Conservation (phyloP, 1,284 basidiomycete species). For the Ceraceosorus bombacis region DNA sequence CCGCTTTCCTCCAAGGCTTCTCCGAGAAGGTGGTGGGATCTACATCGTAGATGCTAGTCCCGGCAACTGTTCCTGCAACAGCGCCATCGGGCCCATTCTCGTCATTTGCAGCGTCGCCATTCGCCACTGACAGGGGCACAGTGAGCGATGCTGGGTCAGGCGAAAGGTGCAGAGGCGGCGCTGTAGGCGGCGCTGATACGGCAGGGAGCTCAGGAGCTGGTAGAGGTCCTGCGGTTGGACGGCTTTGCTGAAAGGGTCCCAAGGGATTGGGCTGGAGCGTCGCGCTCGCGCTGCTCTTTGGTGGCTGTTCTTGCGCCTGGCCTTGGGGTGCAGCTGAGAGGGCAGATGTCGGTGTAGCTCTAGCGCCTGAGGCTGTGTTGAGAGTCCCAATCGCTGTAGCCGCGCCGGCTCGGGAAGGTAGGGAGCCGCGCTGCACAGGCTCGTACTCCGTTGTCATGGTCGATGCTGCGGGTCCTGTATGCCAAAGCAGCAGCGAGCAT, state of each 20-base stretch:
- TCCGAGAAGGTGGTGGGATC: slow-evolving; percentile 68
- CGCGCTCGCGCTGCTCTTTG: neutral
- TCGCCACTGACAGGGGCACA: slow-evolving; percentile 54
- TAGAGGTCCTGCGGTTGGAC: too few species aligned
- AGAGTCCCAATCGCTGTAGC: neutral
- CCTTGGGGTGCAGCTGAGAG: neutral
- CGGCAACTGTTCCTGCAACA: slow-evolving; percentile 53
- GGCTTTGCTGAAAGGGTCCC: neutral
- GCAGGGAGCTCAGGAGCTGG: neutral
- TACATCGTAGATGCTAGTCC: slow-evolving; percentile 77
- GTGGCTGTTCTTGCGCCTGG: neutral
- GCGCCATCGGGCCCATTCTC: neutral
- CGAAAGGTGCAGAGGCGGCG: slow-evolving; percentile 26
- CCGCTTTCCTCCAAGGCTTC: slow-evolving; percentile 86
- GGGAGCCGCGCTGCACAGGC: slow-evolving; percentile 64
- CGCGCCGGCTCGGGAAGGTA: slow-evolving; percentile 9
- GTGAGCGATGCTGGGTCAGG: slow-evolving; percentile 1
- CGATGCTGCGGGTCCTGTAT: slow-evolving; percentile 53
- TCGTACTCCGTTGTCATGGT: slow-evolving; percentile 83
- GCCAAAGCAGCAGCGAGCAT: too few species aligned
- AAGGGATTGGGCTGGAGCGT: neutral
- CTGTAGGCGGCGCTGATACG: slow-evolving; percentile 27
- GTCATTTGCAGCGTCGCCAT: slow-evolving; percentile 21
- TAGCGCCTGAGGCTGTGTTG: too few species aligned
- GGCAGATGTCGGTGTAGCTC: too few species aligned